Percentiles rank a stretch among this genome's conserved stretches.
Conservation (phyloP, 345 rosid genomes). For the Eucalyptus lansdowneana region DNA sequence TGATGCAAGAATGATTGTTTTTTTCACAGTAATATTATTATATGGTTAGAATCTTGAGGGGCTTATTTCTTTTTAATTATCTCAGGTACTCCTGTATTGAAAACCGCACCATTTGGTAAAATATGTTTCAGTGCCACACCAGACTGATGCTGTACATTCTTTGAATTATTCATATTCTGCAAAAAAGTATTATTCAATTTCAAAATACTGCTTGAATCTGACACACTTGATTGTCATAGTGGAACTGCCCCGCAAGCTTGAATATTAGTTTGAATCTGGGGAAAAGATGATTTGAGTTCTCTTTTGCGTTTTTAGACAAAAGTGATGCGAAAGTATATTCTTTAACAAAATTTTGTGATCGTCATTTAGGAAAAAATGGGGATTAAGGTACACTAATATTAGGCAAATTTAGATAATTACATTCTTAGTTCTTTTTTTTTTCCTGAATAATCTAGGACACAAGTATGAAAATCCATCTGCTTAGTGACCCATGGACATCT, state of each 20-base stretch:
- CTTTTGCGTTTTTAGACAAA: background rate
- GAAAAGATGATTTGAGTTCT: background rate
- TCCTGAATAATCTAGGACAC: background rate
- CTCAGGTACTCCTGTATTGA: background rate
- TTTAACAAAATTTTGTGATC: background rate
- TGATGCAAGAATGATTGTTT: background rate
- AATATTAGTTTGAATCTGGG: background rate
- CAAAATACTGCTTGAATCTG: background rate
- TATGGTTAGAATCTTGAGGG: background rate
- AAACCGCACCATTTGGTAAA: background rate
- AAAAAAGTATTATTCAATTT: background rate
- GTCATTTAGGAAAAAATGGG: background rate
- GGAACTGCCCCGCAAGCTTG: background rate
- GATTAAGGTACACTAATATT: background rate
- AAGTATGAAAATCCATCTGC: background rate
- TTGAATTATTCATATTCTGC: background rate
- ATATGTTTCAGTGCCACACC: background rate
- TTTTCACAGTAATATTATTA: background rate
- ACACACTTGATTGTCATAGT: background rate
- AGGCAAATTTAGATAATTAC: background rate
- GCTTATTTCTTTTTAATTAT: background rate
- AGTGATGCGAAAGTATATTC: background rate
- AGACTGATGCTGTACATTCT: background rate
- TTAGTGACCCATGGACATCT: background rate
- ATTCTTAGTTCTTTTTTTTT: background rate